A percentile compares a stretch with the other conserved stretches of the same genome.
Evolutionary conservation across 495 filamentous ascomycete species (phyloP).

Genomic region (Rhypophila decipiens): DNA sequence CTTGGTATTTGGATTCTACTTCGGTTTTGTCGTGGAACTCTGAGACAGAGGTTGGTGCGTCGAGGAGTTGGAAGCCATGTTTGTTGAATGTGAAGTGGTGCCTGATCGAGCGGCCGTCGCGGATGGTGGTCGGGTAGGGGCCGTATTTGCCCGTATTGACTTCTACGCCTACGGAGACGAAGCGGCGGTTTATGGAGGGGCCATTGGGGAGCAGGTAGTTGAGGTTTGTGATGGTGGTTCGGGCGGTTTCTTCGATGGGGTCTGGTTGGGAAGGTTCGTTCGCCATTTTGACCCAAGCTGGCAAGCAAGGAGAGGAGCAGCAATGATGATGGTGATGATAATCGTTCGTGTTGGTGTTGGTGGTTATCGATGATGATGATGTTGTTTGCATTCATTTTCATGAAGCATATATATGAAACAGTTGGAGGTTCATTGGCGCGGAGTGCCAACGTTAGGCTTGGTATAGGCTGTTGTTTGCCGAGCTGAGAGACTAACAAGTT

Average conservation of each 20-base stretch:
- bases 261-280: neutral
- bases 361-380: neutral
- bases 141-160: constrained; percentile 11
- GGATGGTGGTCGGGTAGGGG: constrained; percentile 9
- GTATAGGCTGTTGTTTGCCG: no score
- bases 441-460: no score
- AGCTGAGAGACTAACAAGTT: no score
- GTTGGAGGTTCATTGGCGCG: no score
- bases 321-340: no score
- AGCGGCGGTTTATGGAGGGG: constrained; percentile 12
- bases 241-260: constrained; percentile 10
- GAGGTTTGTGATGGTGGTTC: constrained; percentile 7
- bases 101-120: constrained; percentile 11
- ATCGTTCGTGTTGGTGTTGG: neutral
- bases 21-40: constrained; percentile 9
- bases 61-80: constrained; percentile 12
- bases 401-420: no score
- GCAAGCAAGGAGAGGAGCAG: no score
- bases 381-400: no score
- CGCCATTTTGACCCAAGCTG: neutral
- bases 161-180: constrained; percentile 11
- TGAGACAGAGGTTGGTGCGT: constrained; percentile 3
- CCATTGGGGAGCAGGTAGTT: constrained; percentile 13
- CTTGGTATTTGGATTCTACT: constrained; percentile 7
- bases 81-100: constrained; percentile 8